A percentile compares a stretch with the other conserved stretches of the same genome.
Conservation (phyloP, 805 yeast species). For the Ogataea nakhonphanomensis region DNA sequence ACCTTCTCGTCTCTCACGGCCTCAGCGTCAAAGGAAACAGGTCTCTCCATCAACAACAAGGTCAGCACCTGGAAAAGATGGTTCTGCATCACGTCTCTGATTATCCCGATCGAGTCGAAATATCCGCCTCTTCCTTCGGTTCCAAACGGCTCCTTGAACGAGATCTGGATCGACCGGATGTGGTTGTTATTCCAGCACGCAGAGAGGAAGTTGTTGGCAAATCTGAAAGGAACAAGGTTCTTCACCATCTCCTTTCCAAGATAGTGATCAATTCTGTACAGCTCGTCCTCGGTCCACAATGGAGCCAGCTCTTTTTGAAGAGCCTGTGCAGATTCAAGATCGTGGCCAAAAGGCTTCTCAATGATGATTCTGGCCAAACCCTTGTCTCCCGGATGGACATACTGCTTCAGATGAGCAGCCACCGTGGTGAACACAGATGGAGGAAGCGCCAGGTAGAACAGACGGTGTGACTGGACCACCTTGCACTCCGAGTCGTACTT, state of each 20-base stretch:
- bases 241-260: conserved; percentile 98
- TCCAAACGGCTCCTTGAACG: conserved; percentile 97
- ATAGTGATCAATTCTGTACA: conserved; percentile 95
- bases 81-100: conserved; percentile 98
- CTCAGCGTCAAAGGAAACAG: conserved; percentile 87
- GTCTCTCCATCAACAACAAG: conserved; percentile 91
- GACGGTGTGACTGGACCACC: conserved; percentile 61
- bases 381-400: conserved; percentile 56
- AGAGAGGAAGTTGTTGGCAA: conserved; percentile 82
- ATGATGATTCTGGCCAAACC: conserved; percentile 82
- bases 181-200: conserved; percentile 87
- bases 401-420: conserved; percentile 64
- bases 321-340: conserved; percentile 71
- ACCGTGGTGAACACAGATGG: conserved; percentile 87
- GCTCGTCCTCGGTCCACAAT: conserved; percentile 83
- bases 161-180: conserved; percentile 77
- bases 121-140: conserved; percentile 99
- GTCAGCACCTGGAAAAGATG: conserved; percentile 92
- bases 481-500: conserved; percentile 50
- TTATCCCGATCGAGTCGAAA: conserved; percentile 91
- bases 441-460: conserved; percentile 91
- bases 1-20: conserved; percentile 96
- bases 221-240: conserved; percentile 83
- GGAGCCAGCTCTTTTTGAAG: conserved; percentile 80
- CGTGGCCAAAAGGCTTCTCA: conserved; percentile 97